A percentile compares a stretch with the other conserved stretches of the same genome.
Evolutionary conservation across 2,329 filamentous ascomycete genomes (phyloP).

Genomic region (Fusarium compactum): DNA sequence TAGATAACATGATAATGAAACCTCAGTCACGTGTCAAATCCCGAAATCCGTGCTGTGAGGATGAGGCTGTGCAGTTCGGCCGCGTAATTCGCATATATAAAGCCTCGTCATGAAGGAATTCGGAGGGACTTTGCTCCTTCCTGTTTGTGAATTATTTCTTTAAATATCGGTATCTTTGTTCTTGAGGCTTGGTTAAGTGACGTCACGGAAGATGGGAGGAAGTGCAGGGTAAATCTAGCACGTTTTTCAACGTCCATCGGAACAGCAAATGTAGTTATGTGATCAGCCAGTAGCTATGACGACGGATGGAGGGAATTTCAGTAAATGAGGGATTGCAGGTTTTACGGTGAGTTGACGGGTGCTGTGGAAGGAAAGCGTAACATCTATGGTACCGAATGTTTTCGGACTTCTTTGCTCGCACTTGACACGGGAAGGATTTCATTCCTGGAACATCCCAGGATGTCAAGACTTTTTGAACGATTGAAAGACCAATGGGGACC

Average conservation of each 20-base stretch:
- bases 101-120: neutral
- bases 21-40: neutral
- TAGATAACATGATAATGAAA: neutral
- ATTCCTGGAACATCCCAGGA: neutral
- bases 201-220: neutral
- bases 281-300: neutral
- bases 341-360: too few species aligned
- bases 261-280: neutral
- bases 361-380: neutral
- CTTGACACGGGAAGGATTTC: neutral
- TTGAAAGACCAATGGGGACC: neutral
- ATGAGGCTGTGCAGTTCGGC: conserved; percentile 6
- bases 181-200: neutral
- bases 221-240: neutral
- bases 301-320: neutral
- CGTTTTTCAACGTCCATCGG: neutral
- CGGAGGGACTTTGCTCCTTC: neutral
- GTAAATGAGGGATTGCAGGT: neutral
- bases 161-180: neutral
- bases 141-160: neutral
- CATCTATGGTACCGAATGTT: neutral
- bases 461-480: neutral
- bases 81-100: neutral
- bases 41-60: neutral
- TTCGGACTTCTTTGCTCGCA: neutral